These are phyloP conservation scores for Rhodotorula sp. DNA, from an alignment of 1,284 basidiomycete species.

Conservation along the genomic window DNA sequence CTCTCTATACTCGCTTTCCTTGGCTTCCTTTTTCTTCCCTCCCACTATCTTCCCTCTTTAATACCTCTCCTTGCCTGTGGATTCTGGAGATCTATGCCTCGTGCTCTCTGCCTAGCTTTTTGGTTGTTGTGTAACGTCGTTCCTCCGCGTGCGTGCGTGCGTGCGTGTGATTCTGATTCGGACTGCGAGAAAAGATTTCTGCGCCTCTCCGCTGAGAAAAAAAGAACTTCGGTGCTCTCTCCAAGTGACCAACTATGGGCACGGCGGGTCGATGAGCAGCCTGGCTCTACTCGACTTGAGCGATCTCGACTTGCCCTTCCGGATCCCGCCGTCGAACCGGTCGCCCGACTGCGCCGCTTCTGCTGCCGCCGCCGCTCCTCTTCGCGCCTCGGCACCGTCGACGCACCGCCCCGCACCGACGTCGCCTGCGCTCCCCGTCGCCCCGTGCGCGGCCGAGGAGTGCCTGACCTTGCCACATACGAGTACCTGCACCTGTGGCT, in stretches of 20 bases:
- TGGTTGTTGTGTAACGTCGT: neutral
- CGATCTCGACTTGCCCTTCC: conserved; percentile 8
- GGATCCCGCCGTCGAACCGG: neutral
- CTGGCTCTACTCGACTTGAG: neutral
- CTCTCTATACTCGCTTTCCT: too few relatives aligned
- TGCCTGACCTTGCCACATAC: neutral
- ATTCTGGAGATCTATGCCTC: neutral
- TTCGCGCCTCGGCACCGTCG: neutral
- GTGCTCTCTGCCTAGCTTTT: neutral
- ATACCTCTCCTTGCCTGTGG: neutral
- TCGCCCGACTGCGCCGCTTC: neutral
- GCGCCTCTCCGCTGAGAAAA: neutral
- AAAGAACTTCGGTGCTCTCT: neutral
- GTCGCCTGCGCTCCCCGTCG: neutral
- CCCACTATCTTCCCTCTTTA: too few relatives aligned
- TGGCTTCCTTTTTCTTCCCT: too few relatives aligned
- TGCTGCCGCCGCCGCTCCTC: neutral
- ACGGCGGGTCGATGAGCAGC: neutral
- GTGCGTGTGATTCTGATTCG: neutral
- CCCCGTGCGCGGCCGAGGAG: neutral
- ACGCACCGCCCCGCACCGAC: neutral
- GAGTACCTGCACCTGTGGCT: conserved; percentile 1
- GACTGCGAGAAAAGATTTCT: neutral
- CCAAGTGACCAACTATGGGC: neutral
- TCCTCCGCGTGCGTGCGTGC: too few relatives aligned